A percentile compares a stretch with the other conserved stretches of the same genome.
Conservation (phyloP, 306 rosid species). For the Elaeagnus macrophylla region DNA sequence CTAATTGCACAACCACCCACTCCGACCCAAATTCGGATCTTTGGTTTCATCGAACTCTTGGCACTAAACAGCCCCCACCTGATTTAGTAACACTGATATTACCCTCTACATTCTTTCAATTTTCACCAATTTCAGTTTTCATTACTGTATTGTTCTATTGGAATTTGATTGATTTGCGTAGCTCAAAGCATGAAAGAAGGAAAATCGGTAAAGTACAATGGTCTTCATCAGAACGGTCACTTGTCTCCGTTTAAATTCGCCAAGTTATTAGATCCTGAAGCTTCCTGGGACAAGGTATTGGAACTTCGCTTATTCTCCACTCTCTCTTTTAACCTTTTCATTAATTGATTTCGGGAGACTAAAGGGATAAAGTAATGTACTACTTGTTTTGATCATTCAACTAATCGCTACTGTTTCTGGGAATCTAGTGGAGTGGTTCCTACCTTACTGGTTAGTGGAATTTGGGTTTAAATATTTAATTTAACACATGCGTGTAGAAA, state of each 20-base stretch:
- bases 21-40: no score
- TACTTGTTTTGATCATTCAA: no score
- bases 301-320: no score
- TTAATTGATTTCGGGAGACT: conserved; percentile 7
- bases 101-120: neutral
- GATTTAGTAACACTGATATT: no score
- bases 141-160: neutral
- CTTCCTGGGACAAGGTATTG: conserved; percentile 96
- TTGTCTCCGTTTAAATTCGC: conserved; percentile 82
- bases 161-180: neutral
- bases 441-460: no score
- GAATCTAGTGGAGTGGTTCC: no score
- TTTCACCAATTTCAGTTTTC: conserved; percentile 7
- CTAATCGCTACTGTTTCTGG: no score
- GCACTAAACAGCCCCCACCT: no score
- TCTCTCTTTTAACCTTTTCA: no score
- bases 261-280: conserved; percentile 89
- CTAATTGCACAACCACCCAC: conserved; percentile 15
- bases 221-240: conserved; percentile 82
- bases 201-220: conserved; percentile 52
- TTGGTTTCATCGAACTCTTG: no score
- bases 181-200: conserved; percentile 71
- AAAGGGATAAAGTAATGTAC: neutral
- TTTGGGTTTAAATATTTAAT: no score
- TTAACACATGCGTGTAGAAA: no score